phyloP scores from a whole-genome alignment of 2,329 filamentous ascomycete species.

The Colletotrichum musicola region DNA sequence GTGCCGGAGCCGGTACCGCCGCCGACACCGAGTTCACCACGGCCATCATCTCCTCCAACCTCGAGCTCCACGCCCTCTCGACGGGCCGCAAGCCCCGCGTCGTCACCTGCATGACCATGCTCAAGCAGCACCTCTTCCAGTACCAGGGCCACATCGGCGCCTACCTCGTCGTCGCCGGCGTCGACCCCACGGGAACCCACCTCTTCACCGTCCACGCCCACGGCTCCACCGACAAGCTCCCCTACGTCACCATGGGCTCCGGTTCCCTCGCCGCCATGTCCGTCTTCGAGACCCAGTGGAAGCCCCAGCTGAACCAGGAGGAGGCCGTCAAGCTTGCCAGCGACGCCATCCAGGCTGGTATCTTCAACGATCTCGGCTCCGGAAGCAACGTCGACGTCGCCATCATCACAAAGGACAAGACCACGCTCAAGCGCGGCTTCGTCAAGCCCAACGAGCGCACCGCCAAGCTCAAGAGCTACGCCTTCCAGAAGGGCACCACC shows the following conservation, averaged over 20 bases:
- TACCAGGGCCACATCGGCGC: constrained; percentile 98
- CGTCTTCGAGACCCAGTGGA: constrained; percentile 97
- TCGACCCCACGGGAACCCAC: constrained; percentile 94
- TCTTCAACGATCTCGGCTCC: constrained; percentile 98
- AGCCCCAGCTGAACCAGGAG: constrained; percentile 79
- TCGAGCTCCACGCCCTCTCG: constrained; percentile 96
- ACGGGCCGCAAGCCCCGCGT: constrained; percentile 97
- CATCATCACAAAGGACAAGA: constrained; percentile 95
- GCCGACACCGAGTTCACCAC: constrained; percentile 99
- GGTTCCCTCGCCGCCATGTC: constrained; percentile 97
- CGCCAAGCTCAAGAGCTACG: constrained; percentile 93
- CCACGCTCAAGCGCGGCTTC: constrained; percentile 91
- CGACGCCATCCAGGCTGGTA: constrained; percentile 93
- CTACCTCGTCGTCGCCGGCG: constrained; percentile 96
- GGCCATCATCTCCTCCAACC: constrained; percentile 96
- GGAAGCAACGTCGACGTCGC: constrained; percentile 98
- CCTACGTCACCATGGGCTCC: constrained; percentile 99
- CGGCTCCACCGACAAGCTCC: constrained; percentile 97
- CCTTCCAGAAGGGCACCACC: constrained; percentile 91
- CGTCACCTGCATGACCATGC: constrained; percentile 98
- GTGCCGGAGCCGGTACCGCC: constrained; percentile 95
- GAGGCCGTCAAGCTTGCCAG: constrained; percentile 86
- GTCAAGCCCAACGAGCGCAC: constrained; percentile 92
- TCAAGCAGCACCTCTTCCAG: constrained; percentile 99
- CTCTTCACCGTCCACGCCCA: constrained; percentile 99